Conservation (phyloP, 768 basidiomycete genomes). For the Nidularia pulvinata region DNA sequence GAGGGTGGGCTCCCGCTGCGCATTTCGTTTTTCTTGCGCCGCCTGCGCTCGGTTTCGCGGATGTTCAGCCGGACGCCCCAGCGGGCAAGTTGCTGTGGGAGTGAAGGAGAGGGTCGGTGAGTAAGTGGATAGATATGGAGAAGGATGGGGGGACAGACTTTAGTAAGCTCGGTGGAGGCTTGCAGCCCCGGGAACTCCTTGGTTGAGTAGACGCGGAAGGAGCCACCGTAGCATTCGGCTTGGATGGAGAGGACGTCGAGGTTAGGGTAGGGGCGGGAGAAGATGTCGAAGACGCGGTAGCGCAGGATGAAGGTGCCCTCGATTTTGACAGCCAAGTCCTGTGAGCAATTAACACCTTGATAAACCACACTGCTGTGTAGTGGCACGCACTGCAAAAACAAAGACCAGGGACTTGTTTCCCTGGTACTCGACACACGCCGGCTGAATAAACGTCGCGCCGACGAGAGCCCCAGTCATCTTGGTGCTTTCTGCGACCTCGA, state of each 20-base stretch:
- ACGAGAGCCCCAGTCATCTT: constrained; percentile 54
- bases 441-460: constrained; percentile 63
- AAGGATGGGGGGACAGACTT: constrained; percentile 32
- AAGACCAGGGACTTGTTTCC: constrained; percentile 60
- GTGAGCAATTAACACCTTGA: background rate
- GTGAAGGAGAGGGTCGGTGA: constrained; percentile 1
- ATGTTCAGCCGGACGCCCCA: constrained; percentile 23
- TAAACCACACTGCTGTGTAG: background rate
- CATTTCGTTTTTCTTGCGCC: constrained; percentile 11
- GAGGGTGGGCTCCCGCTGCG: background rate
- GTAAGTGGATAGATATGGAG: background rate
- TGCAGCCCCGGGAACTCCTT: constrained; percentile 72
- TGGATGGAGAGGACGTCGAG: constrained; percentile 39
- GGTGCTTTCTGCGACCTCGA: constrained; percentile 44
- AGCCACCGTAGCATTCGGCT: constrained; percentile 65
- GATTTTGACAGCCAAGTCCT: constrained; percentile 74
- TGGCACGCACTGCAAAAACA: constrained; percentile 55
- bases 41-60: constrained; percentile 19
- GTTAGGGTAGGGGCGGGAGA: constrained; percentile 28
- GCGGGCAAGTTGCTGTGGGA: constrained; percentile 25
- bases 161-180: constrained; percentile 67
- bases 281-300: constrained; percentile 67
- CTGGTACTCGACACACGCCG: constrained; percentile 50
- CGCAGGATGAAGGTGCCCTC: constrained; percentile 69
- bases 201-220: constrained; percentile 67